Evolutionary conservation across 768 basidiomycete species (phyloP), one percentile per base, ranked within the genome.

Genomic region (Mycena pura): DNA sequence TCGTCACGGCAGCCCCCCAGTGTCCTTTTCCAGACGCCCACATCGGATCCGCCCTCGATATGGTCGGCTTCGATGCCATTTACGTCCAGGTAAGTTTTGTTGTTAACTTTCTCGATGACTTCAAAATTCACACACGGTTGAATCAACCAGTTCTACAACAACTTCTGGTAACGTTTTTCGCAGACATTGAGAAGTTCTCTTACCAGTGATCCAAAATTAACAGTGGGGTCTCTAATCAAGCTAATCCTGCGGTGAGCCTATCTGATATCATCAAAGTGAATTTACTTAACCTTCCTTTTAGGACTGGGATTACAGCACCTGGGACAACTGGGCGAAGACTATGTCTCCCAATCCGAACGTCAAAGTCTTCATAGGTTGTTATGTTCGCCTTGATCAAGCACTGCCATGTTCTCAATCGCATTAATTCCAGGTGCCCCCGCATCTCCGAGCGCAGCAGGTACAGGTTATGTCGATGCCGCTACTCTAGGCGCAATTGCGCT

Each of bases 21-120:
- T 91, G 89, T 68, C 86, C 87, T 1, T 91, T 84, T 79, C 89
- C 90, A 2, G 90, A 91, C 68, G 83, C 81, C 3, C 78, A 82
- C 63, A 72, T 91, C 2, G 84, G 86, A 19, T 75, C 77, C 27
- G 84, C 85, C 29, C 73, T 91, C 60, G 82, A 87, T 68, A 77
- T 76, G 13, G 88, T 84, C 7, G 79, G 74, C 4, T 91, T 91
- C 64, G 90, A 91, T 71, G 87, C 87, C 2, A 75, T 91, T 57
- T 90, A 87, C 68, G 88, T 91, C 29, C 90, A 90, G 70, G 88
- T 91, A 70, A 86, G 84, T 82, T 67, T 69, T n/a, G n/a, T 62
- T 29, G n/a, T n/a, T 36, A 10, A 5, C 43, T 27, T 21, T 15
- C 25, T 13, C n/a, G n/a, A n/a, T n/a, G n/a, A n/a, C n/a, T n/a